These are phyloP conservation scores for Sporothrix phasma DNA, from an alignment of 2,329 filamentous ascomycete species.

Conservation along the genomic window DNA sequence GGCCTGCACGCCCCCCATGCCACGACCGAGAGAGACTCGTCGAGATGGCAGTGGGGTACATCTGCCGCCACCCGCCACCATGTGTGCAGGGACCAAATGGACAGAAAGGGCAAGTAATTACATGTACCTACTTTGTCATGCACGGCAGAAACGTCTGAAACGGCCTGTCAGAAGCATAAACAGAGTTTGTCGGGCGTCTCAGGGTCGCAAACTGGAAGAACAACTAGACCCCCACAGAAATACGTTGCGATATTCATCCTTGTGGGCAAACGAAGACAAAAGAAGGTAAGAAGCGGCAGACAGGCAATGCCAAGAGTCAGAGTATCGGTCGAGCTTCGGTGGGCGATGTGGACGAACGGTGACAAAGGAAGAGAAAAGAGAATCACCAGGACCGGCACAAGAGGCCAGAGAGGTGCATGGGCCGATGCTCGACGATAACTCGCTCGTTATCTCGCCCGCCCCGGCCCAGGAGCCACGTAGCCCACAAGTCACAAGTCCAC, in stretches of 20 bases:
- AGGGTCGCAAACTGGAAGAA: too few species aligned
- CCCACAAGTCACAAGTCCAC: too few species aligned
- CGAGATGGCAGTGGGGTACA: slow-evolving; percentile 3
- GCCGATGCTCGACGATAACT: slow-evolving; percentile 2
- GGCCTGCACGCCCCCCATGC: neutral
- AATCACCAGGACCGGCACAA: too few species aligned
- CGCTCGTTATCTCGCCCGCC: slow-evolving; percentile 1
- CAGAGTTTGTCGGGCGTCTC: neutral
- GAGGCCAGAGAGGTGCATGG: neutral
- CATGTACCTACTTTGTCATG: too few species aligned
- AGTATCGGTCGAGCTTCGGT: too few species aligned
- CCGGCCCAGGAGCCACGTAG: too few species aligned
- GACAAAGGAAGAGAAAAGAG: slow-evolving; percentile 1
- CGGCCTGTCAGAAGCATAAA: neutral
- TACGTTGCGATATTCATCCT: neutral
- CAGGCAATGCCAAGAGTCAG: too few species aligned
- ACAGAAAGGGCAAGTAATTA: too few species aligned
- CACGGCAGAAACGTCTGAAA: neutral
- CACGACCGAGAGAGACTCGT: neutral
- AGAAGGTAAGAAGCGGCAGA: neutral
- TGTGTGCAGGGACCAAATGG: too few species aligned
- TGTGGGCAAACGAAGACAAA: neutral
- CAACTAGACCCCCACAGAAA: neutral
- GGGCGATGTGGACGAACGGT: neutral
- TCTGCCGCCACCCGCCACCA: slow-evolving; percentile 1